Base-by-base conservation (phyloP, 495 filamentous ascomycete genomes). In the Viridothelium virens region DNA sequence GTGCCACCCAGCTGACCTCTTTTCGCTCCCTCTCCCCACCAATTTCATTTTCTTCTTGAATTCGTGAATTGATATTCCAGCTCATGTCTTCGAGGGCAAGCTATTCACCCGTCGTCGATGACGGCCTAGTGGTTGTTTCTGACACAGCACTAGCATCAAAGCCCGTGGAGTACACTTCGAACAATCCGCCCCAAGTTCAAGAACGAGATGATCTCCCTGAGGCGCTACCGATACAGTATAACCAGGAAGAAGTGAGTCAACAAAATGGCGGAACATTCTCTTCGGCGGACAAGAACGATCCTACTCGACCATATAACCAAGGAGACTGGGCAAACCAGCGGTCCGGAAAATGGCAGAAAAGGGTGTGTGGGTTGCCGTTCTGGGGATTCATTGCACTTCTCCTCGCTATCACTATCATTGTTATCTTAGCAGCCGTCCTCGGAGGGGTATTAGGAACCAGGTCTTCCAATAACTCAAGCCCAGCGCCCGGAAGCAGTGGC, bases 331-430 rank as follows among this genome's bases (percentile, higher is more conserved):
- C 53, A 59, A 34, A 10, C 1, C 31, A 5, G 16, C 11, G 16
- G 0, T 11, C 31, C 11, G 25, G 36, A 6, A 11, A 14, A 33
- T 9, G 31, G 10, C 53, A 2, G 36, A 36, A 14, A 59, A 59
- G 53, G 36, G 14, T 59, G 18, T 59, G 53, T 18, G 53, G 53
- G 36, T 2, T 59, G 36, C 53, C 53, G 18, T 34, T 59, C 9
- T 59, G 53, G 53, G 53, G 53, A 34, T 59, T 59, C 31, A 36
- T 59, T 34, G 53, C 53, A 36, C 53, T 59, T 59, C 7, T 36
- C 2, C 10, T 36, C 7, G 53, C 53, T 59, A 7, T 59, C n/a
- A 59, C 36, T 31, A 14, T 59, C 31, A 59, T 59, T 14, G 36
- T 59, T 36, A 36, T 59, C 31, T 14, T 59, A 14, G 53, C 53